Conservation (phyloP, 352 stramenopile species). For the Globisporangium polare region DNA sequence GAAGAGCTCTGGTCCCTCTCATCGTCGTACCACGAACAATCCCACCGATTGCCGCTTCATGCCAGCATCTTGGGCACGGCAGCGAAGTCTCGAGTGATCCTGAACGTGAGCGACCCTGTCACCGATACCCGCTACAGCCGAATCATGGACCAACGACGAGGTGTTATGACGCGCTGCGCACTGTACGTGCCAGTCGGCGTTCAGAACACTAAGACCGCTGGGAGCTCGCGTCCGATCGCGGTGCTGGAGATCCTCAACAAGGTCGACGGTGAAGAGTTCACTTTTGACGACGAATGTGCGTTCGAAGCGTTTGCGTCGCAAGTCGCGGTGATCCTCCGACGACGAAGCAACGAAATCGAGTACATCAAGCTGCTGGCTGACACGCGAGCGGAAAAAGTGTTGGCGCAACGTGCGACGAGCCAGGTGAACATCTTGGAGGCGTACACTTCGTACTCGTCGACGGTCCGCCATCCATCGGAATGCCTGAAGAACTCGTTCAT, state of each 20-base stretch:
- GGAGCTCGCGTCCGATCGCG: slow-evolving; percentile 61
- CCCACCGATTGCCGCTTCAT: slow-evolving; percentile 54
- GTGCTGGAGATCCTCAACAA: slow-evolving; percentile 91
- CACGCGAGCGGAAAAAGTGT: slow-evolving; percentile 65
- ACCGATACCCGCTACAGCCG: slow-evolving; percentile 53
- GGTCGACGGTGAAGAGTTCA: slow-evolving; percentile 60
- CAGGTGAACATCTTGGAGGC: slow-evolving; percentile 77
- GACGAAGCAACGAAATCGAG: slow-evolving; percentile 82
- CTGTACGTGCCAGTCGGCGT: slow-evolving; percentile 84
- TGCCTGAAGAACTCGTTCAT: slow-evolving; percentile 59
- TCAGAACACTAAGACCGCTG: slow-evolving; percentile 36
- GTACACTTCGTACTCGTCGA: slow-evolving; percentile 69
- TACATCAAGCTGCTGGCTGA: slow-evolving; percentile 88
- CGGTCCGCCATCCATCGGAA: slow-evolving; percentile 39
- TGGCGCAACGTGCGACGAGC: slow-evolving; percentile 63
- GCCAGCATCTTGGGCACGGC: slow-evolving; percentile 59
- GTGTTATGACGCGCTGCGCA: slow-evolving; percentile 64
- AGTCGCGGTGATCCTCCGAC: slow-evolving; percentile 81
- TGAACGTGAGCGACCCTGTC: slow-evolving; percentile 72
- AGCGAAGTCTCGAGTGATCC: slow-evolving; percentile 49
- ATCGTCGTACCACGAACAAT: slow-evolving; percentile 70
- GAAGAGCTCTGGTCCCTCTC: slow-evolving; percentile 80
- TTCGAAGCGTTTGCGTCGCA: slow-evolving; percentile 85
- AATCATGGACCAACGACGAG: slow-evolving; percentile 48
- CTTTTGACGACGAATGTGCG: slow-evolving; percentile 80